phyloP scores from a whole-genome alignment of 257 asterid genomes.

The Primulina tabacum region DNA sequence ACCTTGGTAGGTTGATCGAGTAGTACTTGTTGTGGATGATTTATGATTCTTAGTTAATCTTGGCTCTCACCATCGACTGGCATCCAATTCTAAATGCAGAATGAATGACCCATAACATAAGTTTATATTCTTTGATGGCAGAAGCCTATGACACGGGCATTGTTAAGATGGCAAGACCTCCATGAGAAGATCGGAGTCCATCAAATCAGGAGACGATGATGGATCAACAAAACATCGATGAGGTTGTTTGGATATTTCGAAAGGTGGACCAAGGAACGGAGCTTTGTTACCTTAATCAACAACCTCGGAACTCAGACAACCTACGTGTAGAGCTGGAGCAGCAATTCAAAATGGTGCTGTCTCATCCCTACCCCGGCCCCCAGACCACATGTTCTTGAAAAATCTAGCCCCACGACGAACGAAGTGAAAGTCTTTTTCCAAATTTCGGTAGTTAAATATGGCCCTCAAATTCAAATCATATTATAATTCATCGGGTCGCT shows the following conservation, averaged over 20 bases:
- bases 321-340: conserved; percentile 27
- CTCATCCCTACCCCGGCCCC: conserved; percentile 18
- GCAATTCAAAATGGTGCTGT: conserved; percentile 26
- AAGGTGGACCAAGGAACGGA: conserved; percentile 23
- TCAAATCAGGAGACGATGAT: conserved; percentile 1
- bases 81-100: neutral
- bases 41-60: neutral
- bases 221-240: neutral
- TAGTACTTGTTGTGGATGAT: neutral
- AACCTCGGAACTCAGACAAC: conserved; percentile 8
- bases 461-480: conserved; percentile 26
- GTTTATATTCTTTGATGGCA: conserved; percentile 29
- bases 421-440: conserved; percentile 37
- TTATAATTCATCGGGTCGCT: conserved; percentile 25
- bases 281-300: conserved; percentile 23
- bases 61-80: neutral
- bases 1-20: neutral
- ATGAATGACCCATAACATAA: conserved; percentile 13
- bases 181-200: conserved; percentile 27
- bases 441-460: conserved; percentile 38
- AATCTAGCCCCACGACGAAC: conserved; percentile 35
- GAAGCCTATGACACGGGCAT: conserved; percentile 42
- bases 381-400: conserved; percentile 25
- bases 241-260: conserved; percentile 18
- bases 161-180: conserved; percentile 26